A percentile compares a stretch with the other conserved stretches of the same genome.
Conservation (phyloP, 176 grass and related monocot genomes). For the Miscanthus lutarioriparius region DNA sequence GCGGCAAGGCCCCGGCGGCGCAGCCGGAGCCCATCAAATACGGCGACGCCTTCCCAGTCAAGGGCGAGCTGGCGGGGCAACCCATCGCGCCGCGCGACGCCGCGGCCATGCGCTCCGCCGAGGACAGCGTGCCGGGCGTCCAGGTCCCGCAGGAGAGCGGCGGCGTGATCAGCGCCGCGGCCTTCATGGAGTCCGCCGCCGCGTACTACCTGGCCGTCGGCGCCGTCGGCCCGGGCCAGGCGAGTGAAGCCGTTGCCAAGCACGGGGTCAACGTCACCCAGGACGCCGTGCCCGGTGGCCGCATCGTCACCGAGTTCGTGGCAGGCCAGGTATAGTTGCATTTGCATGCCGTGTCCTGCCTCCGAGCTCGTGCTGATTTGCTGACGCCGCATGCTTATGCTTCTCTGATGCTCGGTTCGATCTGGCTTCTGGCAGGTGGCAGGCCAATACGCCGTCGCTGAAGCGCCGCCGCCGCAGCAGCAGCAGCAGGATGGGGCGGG, state of each 20-base stretch:
- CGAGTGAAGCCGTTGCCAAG: slow-evolving; percentile 32
- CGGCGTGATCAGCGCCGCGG: slow-evolving; percentile 42
- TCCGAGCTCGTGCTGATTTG: neutral
- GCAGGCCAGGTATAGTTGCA: slow-evolving; percentile 18
- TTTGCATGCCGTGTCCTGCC: neutral
- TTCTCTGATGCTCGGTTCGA: neutral
- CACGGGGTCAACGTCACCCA: slow-evolving; percentile 59
- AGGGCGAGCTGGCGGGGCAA: slow-evolving; percentile 54
- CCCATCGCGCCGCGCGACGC: slow-evolving; percentile 57
- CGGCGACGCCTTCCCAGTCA: slow-evolving; percentile 57
- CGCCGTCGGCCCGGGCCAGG: slow-evolving; percentile 47
- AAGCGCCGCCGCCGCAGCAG: slow-evolving; percentile 30
- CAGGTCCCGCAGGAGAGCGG: slow-evolving; percentile 34
- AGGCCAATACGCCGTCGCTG: slow-evolving; percentile 39
- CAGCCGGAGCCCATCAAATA: slow-evolving; percentile 46
- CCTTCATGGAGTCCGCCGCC: slow-evolving; percentile 64
- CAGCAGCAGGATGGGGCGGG: slow-evolving; percentile 43
- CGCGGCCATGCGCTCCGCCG: slow-evolving; percentile 49
- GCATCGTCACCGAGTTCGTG: slow-evolving; percentile 72
- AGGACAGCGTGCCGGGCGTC: slow-evolving; percentile 51
- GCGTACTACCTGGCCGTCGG: slow-evolving; percentile 51
- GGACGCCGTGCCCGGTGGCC: slow-evolving; percentile 45
- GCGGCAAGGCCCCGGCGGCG: neutral
- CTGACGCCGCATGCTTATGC: too few relatives aligned
- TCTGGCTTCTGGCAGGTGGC: slow-evolving; percentile 25